These are phyloP conservation scores for Austroboletus niveus DNA, from an alignment of 1,284 basidiomycete genomes.

Conservation along the genomic window DNA sequence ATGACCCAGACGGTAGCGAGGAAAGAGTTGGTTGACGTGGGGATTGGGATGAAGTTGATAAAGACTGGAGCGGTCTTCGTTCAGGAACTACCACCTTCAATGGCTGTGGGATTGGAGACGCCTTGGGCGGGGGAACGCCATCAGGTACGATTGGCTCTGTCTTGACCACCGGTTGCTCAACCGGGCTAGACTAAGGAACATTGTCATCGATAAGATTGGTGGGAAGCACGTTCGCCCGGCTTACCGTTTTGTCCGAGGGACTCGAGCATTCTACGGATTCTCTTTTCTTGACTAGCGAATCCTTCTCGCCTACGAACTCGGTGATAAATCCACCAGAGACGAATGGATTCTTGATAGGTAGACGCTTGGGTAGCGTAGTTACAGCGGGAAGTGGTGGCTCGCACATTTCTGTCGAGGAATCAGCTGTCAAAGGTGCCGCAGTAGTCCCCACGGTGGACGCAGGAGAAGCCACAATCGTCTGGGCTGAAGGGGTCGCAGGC, in stretches of 20 bases:
- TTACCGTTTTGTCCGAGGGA: slow-evolving; percentile 14
- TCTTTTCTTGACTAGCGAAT: slow-evolving; percentile 21
- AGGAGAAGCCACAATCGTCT: slow-evolving; percentile 19
- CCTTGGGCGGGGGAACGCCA: slow-evolving; percentile 7
- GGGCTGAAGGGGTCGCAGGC: slow-evolving; percentile 16
- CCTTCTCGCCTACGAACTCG: slow-evolving; percentile 39
- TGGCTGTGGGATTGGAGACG: slow-evolving; percentile 9
- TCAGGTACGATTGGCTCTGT: slow-evolving; percentile 16
- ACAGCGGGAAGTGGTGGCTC: slow-evolving; percentile 1
- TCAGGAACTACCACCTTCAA: slow-evolving; percentile 14
- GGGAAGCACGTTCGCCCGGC: background rate
- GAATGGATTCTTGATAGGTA: slow-evolving; percentile 41
- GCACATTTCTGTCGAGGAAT: slow-evolving; percentile 12
- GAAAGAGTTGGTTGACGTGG: slow-evolving; percentile 4
- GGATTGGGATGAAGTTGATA: slow-evolving; percentile 13
- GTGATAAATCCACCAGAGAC: slow-evolving; percentile 52
- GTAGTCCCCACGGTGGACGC: slow-evolving; percentile 17
- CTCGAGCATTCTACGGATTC: slow-evolving; percentile 14
- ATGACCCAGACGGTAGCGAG: slow-evolving; percentile 19
- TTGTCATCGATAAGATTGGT: background rate
- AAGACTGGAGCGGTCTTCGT: slow-evolving; percentile 9
- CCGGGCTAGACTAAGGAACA: slow-evolving; percentile 11
- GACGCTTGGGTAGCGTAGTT: slow-evolving; percentile 9
- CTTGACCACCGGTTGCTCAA: slow-evolving; percentile 20
- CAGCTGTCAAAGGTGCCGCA: slow-evolving; percentile 7